Evolutionary conservation across 441 rosid genomes (phyloP), one percentile per base, ranked within the genome.

Genomic region (Daphne laureola): DNA sequence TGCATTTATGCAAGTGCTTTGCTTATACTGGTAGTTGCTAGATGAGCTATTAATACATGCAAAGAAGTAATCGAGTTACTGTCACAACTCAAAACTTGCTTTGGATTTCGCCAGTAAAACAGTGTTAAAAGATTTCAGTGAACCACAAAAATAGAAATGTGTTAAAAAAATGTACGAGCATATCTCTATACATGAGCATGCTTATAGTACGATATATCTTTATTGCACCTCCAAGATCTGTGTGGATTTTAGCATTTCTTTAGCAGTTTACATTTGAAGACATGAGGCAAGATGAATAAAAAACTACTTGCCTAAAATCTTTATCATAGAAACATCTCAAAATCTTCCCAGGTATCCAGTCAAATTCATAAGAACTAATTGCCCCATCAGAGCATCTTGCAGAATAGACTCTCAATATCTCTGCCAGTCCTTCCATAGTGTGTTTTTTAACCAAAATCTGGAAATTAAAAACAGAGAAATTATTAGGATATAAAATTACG

Each of bases 331-430:
- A 78, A 63, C 99, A 95, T 72, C 91, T 88, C 78, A 95, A 67
- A 69, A 95, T 67, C 83, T 82, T 95, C 70, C 91, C 98, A 64
- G 98, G 99, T 70, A 95, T 86, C 99, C 98, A 95, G 69, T 88
- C 93, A 75, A 73, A 88, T 55, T 82, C 83, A 46, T 73, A 67
- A 52, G 59, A 64, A 70, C 53, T 68, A 49, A 65, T 59, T 63
- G 83, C 77, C 42, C 69, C 77, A 50, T 82, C 82, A 63, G 78
- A 62, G 57, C 74, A 74, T 65, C 66, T 73, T 48, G 59, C 48
- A 70, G 95, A 84, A 79, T 77, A 79, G 46, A 72, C 77, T 68
- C 73, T 78, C 80, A 81, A 83, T 65, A 95, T 69, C 65, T 91
- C 98, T 43, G 86, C 87, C 71, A 95, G 67, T 77, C 90, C 83